Evolutionary conservation across 495 filamentous ascomycete genomes (phyloP).

Genomic region (Chaetomium tenue): DNA sequence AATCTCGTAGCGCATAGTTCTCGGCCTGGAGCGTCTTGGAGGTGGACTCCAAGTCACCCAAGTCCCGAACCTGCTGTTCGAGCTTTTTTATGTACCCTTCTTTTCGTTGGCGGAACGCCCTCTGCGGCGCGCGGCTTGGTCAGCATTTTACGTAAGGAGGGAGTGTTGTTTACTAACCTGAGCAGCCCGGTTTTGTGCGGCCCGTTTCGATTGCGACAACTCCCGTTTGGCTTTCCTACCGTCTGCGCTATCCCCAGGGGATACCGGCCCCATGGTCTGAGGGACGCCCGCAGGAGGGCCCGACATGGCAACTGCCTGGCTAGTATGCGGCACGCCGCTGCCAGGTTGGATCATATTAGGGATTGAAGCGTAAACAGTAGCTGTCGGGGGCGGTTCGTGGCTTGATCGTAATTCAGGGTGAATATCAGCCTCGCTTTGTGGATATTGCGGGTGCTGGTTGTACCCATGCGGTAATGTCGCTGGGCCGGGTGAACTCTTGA

Average conservation of each 20-base stretch:
- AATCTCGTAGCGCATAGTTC: slow-evolving; percentile 86
- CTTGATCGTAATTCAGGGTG: slow-evolving; percentile 36
- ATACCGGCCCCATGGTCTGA: slow-evolving; percentile 12
- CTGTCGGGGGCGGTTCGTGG: slow-evolving; percentile 29
- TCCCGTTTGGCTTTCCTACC: slow-evolving; percentile 69
- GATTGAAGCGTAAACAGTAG: slow-evolving; percentile 24
- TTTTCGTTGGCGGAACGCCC: slow-evolving; percentile 96
- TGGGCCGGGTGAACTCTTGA: slow-evolving; percentile 24
- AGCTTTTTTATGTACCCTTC: slow-evolving; percentile 97
- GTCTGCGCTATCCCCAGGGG: slow-evolving; percentile 35
- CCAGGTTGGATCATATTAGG: slow-evolving; percentile 37
- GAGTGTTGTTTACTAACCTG: slow-evolving; percentile 63
- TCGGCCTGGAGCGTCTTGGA: slow-evolving; percentile 76
- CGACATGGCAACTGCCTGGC: slow-evolving; percentile 29
- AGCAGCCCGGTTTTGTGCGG: slow-evolving; percentile 93
- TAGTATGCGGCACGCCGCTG: slow-evolving; percentile 28
- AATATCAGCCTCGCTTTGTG: slow-evolving; percentile 33
- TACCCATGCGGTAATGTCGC: slow-evolving; percentile 38
- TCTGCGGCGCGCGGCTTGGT: slow-evolving; percentile 49
- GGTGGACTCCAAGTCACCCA: slow-evolving; percentile 63
- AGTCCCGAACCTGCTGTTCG: slow-evolving; percentile 83
- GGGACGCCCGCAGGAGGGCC: slow-evolving; percentile 24
- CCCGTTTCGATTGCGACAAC: slow-evolving; percentile 89
- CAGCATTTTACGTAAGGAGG: slow-evolving; percentile 14
- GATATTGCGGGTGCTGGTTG: slow-evolving; percentile 27